Percentiles rank a stretch among this genome's conserved stretches.
Conservation (phyloP, 306 rosid species). For the Coriaria nepalensis region DNA sequence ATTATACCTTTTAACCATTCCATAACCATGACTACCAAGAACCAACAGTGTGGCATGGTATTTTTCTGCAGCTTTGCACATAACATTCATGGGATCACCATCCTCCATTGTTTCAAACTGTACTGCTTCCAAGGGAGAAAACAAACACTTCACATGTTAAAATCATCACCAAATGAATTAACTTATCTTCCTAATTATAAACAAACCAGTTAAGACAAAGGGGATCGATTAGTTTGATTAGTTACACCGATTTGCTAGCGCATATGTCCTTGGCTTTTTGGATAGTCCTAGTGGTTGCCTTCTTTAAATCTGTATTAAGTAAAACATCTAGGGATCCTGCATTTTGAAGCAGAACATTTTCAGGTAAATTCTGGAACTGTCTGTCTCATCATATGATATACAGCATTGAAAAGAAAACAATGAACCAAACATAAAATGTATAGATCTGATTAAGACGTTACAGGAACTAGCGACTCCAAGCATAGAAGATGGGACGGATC, state of each 20-base stretch:
- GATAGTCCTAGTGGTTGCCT: constrained; percentile 1
- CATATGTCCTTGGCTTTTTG: constrained; percentile 18
- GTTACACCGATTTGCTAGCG: constrained; percentile 12
- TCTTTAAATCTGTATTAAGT: constrained; percentile 21
- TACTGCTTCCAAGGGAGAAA: constrained; percentile 12
- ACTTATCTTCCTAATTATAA: not conserved
- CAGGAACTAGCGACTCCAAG: constrained; percentile 16
- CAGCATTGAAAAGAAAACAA: no score
- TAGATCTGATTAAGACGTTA: not conserved
- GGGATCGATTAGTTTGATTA: no score
- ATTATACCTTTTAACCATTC: constrained; percentile 20
- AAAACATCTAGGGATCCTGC: constrained; percentile 17
- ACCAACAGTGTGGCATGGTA: constrained; percentile 20
- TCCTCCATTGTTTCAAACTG: constrained; percentile 17
- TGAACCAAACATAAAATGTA: not conserved
- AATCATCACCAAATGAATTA: not conserved
- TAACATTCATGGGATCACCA: constrained; percentile 23
- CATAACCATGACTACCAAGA: constrained; percentile 30
- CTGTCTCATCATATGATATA: no score
- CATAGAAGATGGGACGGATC: constrained; percentile 11
- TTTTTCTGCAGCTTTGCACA: constrained; percentile 20
- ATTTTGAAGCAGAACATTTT: no score
- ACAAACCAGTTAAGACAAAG: not conserved
- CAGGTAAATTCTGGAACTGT: no score
- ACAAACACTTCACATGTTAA: no score